Evolutionary conservation across 1,284 basidiomycete species (phyloP).

Genomic region (Malassezia japonica): DNA sequence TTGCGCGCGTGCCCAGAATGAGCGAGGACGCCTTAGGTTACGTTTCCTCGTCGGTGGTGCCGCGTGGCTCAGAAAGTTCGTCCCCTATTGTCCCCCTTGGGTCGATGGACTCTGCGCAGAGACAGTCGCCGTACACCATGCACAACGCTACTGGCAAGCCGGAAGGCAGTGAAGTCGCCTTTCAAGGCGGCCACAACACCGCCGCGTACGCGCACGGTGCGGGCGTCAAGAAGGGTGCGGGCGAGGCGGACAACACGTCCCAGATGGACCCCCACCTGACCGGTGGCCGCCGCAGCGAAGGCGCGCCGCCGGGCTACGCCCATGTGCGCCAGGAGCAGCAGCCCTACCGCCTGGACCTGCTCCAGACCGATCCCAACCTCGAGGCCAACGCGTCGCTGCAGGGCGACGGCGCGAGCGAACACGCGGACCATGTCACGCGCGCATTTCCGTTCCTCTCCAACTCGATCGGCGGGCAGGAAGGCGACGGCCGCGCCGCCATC

Average conservation of each 20-base stretch:
- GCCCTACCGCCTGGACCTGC: conserved; percentile 15
- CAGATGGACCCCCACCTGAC: conserved; percentile 15
- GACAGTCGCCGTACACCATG: conserved; percentile 6
- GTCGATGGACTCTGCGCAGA: conserved; percentile 3
- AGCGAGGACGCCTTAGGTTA: conserved; percentile 12
- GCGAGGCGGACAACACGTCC: conserved; percentile 1
- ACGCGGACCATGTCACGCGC: conserved; percentile 15
- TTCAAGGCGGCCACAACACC: conserved; percentile 1
- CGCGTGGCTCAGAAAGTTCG: conserved; percentile 1
- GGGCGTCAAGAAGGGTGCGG: not conserved
- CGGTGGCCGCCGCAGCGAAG: conserved; percentile 10
- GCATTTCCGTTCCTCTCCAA: conserved; percentile 18
- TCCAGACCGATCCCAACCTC: conserved; percentile 17
- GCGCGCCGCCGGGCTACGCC: conserved; percentile 10
- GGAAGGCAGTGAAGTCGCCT: conserved; percentile 8
- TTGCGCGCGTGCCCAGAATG: conserved; percentile 10
- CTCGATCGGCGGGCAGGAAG: conserved; percentile 13
- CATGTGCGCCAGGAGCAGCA: conserved; percentile 16
- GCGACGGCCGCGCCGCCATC: conserved; percentile 12
- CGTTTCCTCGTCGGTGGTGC: conserved; percentile 5
- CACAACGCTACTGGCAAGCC: conserved; percentile 7
- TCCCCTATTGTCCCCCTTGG: not conserved
- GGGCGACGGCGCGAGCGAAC: conserved; percentile 8
- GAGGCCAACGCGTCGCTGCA: conserved; percentile 14
- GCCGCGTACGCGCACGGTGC: conserved; percentile 5